Evolutionary conservation across 2,329 filamentous ascomycete species (phyloP), one percentile per base, ranked within the genome.

Genomic region (Dactylellina sp.): DNA sequence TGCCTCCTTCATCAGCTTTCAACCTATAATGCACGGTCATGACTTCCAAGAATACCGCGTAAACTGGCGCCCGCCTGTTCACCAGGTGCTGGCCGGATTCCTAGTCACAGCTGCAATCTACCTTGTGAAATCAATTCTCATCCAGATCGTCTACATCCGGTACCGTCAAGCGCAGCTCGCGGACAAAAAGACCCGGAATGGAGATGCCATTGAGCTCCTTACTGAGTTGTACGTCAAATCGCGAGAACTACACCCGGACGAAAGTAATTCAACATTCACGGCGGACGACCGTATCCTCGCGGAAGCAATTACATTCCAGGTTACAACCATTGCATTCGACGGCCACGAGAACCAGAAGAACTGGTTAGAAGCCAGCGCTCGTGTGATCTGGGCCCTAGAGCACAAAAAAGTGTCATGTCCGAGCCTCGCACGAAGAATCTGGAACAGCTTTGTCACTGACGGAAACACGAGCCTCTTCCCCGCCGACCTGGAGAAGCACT

Each of bases 371-470:
- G 59, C 49, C 18, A 63, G 56, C 59, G 47, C 46, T 1, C 16
- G 59, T 3, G 46, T 55, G 18, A 55, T 63, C 32, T 63, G 59
- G 46, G 59, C 49, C n/a, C 46, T 52, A 14, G 59, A 63, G 25
- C 59, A 53, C 9, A 28, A 22, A 3, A 63, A 63, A 14, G 53
- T 20, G 1, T n/a, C 47, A 11, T 20, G 28, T 0, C 93, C 97
- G 80, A 94, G 94, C 18, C 84, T 98, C 66, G 77, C 77, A 20
- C 89, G 88, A 77, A 90, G 95, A 79, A 89, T 98, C 75, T 98
- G 95, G 95, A 96, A 97, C 91, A 97, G 93, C 0, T 96, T 97
- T 80, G 94, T 97, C 1, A 88, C 94, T 1, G 93, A 97, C 81
- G 93, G 92, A 78, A 89, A 89, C 66, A 25, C 18, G 2, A 84